Evolutionary conservation across 2,329 filamentous ascomycete species (phyloP), one percentile per base, ranked within the genome.

Genomic region (Parastagonospora avenae): DNA sequence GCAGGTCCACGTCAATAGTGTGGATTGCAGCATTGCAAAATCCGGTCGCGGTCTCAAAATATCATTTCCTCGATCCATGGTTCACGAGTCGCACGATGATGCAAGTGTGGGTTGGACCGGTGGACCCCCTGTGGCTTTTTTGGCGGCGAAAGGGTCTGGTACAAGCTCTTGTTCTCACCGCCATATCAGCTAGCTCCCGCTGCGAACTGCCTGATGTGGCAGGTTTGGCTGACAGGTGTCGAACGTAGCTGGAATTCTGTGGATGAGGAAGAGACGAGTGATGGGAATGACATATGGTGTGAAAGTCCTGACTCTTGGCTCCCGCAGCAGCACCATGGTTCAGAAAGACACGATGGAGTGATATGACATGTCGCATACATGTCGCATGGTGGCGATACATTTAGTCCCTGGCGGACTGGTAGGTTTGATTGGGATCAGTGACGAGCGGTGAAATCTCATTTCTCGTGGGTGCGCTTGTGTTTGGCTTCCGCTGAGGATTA

Each of bases 231-330:
- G 27, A 39, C n/a, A 46, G 38, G 37, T 42, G 48, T 54, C 35
- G 56, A 57, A 52, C 37, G 29, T 30, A 46, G 56, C 43, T 40
- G 4, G 41, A 54, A 2, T 38, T 44, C 42, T 16, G 42, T 44
- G 42, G 42, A 32, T 28, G 42, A 36, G 31, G 16, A 11, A 8
- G 32, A 19, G 42, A 44, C 29, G 19, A 44, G 12, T 29, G 14
- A 44, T 29, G 15, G 12, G 28, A 8, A 31, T 9, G n/a, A 30
- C 24, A 28, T 42, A 16, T 16, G n/a, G 14, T 7, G 14, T 15
- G 14, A 8, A 9, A 36, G 16, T 15, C 33, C 14, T 36, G 33
- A 16, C 33, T 8, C 15, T 36, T 36, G 16, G 33, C 33, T 19
- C 16, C 33, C 33, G 33, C 33, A 2, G 11, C 33, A 9, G 11